Conservation (phyloP, 805 yeast genomes). For the Starmerella stellata region DNA sequence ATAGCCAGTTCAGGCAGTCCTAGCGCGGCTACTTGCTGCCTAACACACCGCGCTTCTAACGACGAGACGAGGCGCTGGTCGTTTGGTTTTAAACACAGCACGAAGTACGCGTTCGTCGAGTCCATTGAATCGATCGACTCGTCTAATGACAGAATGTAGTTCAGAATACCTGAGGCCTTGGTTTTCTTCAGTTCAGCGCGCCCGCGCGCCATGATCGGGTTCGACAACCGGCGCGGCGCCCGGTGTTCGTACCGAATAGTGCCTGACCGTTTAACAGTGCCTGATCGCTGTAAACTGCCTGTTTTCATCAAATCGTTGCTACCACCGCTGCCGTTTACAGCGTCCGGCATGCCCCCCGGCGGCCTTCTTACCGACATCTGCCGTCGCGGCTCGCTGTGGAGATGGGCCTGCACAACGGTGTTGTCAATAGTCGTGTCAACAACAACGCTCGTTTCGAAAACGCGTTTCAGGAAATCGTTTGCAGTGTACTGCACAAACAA, state of each 20-base stretch:
- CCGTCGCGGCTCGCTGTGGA: constrained; percentile 26
- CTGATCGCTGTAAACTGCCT: constrained; percentile 1
- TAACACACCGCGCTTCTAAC: constrained; percentile 28
- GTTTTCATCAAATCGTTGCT: neutral
- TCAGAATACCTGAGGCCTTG: constrained; percentile 6
- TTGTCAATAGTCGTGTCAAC: constrained; percentile 23
- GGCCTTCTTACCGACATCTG: constrained; percentile 24
- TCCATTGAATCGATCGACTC: constrained; percentile 24
- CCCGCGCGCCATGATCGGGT: constrained; percentile 5
- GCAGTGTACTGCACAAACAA: constrained; percentile 25
- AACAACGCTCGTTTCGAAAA: constrained; percentile 24
- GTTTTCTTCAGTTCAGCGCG: constrained; percentile 2
- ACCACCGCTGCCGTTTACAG: neutral
- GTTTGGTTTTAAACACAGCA: constrained; percentile 28
- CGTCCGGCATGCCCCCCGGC: no score
- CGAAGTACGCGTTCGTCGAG: constrained; percentile 26
- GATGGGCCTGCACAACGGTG: constrained; percentile 25
- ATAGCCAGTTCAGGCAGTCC: constrained; percentile 28
- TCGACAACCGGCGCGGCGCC: constrained; percentile 7
- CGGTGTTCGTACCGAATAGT: constrained; percentile 9
- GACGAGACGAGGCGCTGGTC: constrained; percentile 24
- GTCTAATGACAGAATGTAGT: constrained; percentile 20
- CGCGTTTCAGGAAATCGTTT: constrained; percentile 23
- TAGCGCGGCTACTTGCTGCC: constrained; percentile 27
- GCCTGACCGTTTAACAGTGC: constrained; percentile 11